These are phyloP conservation scores for Heimioporus sp. DNA, from an alignment of 768 basidiomycete species.

Conservation along the genomic window DNA sequence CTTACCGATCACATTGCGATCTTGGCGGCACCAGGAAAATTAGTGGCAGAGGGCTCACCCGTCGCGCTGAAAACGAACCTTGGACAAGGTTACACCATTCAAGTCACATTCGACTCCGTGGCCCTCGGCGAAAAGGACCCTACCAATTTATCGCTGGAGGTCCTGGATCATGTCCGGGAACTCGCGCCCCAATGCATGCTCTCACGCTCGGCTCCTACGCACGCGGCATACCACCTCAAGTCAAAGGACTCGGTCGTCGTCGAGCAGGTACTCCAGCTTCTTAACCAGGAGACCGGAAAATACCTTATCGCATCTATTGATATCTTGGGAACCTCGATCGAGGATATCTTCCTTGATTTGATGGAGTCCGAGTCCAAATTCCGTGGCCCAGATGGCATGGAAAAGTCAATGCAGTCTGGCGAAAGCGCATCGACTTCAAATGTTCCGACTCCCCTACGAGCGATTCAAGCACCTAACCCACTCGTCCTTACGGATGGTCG, in stretches of 20 bases:
- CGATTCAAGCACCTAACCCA: conserved; percentile 1
- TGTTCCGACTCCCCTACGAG: conserved; percentile 1
- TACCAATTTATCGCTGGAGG: conserved; percentile 14
- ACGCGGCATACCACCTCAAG: conserved; percentile 55
- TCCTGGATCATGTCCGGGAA: conserved; percentile 42
- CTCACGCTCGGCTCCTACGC: conserved; percentile 41
- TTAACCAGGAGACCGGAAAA: conserved; percentile 43
- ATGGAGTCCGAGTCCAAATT: conserved; percentile 43
- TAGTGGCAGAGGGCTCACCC: conserved; percentile 72
- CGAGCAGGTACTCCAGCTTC: conserved; percentile 50
- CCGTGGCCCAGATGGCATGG: conserved; percentile 24
- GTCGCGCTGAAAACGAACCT: conserved; percentile 69
- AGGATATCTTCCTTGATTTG: conserved; percentile 76
- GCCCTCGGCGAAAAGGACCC: conserved; percentile 31
- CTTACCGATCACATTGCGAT: too few species aligned
- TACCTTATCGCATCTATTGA: conserved; percentile 55
- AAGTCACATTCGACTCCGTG: conserved; percentile 44
- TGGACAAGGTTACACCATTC: conserved; percentile 70
- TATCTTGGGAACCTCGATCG: conserved; percentile 70
- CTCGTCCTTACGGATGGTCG: conserved; percentile 45
- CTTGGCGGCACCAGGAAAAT: conserved; percentile 69
- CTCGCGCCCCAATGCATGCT: conserved; percentile 46
- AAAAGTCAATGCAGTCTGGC: conserved; percentile 16
- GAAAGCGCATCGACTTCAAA: not conserved
- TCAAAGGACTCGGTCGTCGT: conserved; percentile 57